These are phyloP conservation scores for Lathyrus aphaca DNA, from an alignment of 306 rosid genomes.

Conservation along the genomic window DNA sequence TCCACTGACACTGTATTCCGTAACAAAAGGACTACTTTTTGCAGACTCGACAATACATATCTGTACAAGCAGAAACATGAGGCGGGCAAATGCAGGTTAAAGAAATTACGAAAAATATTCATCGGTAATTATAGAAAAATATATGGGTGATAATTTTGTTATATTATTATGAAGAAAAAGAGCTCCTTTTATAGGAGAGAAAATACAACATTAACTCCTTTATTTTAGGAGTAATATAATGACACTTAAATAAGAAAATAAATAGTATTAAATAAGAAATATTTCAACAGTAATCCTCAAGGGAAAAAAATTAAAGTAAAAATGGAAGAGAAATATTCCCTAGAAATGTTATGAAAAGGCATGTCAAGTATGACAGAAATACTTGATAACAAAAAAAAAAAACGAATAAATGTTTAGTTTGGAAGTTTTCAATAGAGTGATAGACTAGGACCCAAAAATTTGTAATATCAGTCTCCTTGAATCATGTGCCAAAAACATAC, in stretches of 20 bases:
- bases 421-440: slow-evolving; percentile 14
- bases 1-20: slow-evolving; percentile 85
- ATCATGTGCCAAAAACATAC: slow-evolving; percentile 14
- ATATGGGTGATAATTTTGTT: too few species aligned
- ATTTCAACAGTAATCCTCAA: slow-evolving; percentile 21
- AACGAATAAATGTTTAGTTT: not conserved
- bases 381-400: slow-evolving; percentile 17
- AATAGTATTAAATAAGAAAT: too few species aligned
- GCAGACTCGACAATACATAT: slow-evolving; percentile 86
- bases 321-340: slow-evolving; percentile 4
- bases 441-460: not conserved
- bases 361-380: slow-evolving; percentile 25
- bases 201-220: too few species aligned
- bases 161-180: too few species aligned
- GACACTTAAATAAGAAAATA: too few species aligned
- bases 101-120: slow-evolving; percentile 15
- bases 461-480: slow-evolving; percentile 13
- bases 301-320: slow-evolving; percentile 14
- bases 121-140: too few species aligned
- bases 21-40: slow-evolving; percentile 59
- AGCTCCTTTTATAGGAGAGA: too few species aligned
- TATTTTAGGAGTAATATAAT: too few species aligned
- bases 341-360: slow-evolving; percentile 23
- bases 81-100: slow-evolving; percentile 12
- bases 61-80: slow-evolving; percentile 49